phyloP scores from a whole-genome alignment of 805 yeast species.

The Suhomyces sp. region DNA sequence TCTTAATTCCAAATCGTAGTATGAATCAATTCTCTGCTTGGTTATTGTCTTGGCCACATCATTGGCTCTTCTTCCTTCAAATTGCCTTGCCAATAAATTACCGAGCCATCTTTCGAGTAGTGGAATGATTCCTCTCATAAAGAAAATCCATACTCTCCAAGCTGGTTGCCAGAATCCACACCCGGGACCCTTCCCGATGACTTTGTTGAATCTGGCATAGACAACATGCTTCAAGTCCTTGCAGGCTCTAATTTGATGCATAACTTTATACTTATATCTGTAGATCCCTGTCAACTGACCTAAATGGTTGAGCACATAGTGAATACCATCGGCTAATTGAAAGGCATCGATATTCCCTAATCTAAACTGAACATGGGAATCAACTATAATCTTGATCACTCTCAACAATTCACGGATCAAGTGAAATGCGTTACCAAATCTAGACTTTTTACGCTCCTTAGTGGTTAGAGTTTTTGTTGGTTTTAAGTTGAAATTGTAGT shows the following conservation, averaged over 20 bases:
- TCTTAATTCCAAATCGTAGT: conserved; percentile 88
- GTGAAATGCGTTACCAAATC: conserved; percentile 97
- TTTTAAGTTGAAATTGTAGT: conserved; percentile 91
- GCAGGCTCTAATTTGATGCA: conserved; percentile 97
- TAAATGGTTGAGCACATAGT: conserved; percentile 86
- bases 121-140: conserved; percentile 89
- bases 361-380: conserved; percentile 88
- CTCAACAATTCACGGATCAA: conserved; percentile 85
- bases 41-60: conserved; percentile 93
- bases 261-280: conserved; percentile 93
- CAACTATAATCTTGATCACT: conserved; percentile 82
- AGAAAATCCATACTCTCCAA: conserved; percentile 95
- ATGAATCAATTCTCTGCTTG: conserved; percentile 92
- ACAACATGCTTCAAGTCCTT: conserved; percentile 93
- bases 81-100: conserved; percentile 85
- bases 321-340: conserved; percentile 92
- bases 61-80: conserved; percentile 91
- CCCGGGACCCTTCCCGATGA: conserved; percentile 97
- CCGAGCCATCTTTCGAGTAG: conserved; percentile 93
- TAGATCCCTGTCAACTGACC: conserved; percentile 97
- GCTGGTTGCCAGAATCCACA: conserved; percentile 99
- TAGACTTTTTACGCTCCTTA: conserved; percentile 90
- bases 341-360: conserved; percentile 89
- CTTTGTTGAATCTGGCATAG: conserved; percentile 75
- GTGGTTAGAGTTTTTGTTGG: conserved; percentile 96